These are phyloP conservation scores for Phyllosticta ampelicida DNA, from an alignment of 2,329 filamentous ascomycete species.

Conservation along the genomic window DNA sequence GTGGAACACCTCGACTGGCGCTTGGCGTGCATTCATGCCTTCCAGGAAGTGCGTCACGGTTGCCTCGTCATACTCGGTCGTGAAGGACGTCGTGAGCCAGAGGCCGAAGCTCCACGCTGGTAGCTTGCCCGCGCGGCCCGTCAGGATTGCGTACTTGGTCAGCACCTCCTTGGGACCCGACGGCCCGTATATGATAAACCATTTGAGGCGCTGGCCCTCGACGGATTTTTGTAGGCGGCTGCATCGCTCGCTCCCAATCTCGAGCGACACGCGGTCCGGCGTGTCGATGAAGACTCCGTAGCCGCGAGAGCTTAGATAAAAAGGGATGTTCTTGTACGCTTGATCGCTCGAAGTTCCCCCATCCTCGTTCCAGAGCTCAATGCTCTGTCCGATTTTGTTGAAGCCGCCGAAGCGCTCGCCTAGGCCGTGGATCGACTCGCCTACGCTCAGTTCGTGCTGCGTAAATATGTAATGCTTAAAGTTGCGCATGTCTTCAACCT, in stretches of 20 bases:
- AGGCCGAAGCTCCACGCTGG: constrained; percentile 67
- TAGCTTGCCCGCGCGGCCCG: constrained; percentile 52
- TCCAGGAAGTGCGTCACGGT: constrained; percentile 59
- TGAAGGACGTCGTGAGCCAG: constrained; percentile 69
- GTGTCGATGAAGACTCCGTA: constrained; percentile 70
- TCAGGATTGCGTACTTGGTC: constrained; percentile 54
- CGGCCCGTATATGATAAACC: constrained; percentile 61
- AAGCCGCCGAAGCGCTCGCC: constrained; percentile 68
- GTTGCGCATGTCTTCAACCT: constrained; percentile 40
- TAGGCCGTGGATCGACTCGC: constrained; percentile 61
- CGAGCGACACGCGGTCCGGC: constrained; percentile 57
- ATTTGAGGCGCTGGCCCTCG: constrained; percentile 58
- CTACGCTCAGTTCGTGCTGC: constrained; percentile 36
- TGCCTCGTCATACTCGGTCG: constrained; percentile 59
- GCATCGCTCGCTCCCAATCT: constrained; percentile 64
- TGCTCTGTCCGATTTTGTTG: constrained; percentile 62
- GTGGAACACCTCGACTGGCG: constrained; percentile 61
- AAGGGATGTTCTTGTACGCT: constrained; percentile 61
- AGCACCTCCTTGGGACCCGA: constrained; percentile 59
- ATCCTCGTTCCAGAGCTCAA: constrained; percentile 53
- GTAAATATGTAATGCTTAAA: constrained; percentile 36
- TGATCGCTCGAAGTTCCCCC: constrained; percentile 58
- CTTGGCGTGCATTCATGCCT: constrained; percentile 54
- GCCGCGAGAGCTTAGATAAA: constrained; percentile 60
- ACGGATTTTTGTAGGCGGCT: constrained; percentile 60